Base-by-base conservation (phyloP, 768 basidiomycete species). In the Serendipita vermifera region DNA sequence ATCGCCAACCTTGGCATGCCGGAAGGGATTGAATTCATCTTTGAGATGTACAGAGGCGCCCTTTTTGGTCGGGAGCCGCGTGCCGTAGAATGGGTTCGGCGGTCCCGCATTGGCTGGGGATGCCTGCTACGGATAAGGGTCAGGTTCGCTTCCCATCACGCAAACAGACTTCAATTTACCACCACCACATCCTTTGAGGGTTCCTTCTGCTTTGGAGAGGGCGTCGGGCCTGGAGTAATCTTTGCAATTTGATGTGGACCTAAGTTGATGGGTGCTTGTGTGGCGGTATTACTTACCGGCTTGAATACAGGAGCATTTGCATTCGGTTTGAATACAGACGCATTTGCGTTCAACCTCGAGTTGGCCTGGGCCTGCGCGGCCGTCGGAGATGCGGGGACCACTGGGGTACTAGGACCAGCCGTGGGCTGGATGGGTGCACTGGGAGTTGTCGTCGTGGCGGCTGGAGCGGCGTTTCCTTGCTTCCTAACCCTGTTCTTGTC, bases 21-120 rank as follows among this genome's bases (percentile, higher is more conserved):
- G 89, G 79, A 94, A 96, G 14, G 94, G 92, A 67, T 93, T 96
- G 67, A 99, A 99, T 66, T 97, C 94, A 62, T 96, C 90, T 71
- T 94, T 89, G 68, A 94, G 79, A 65, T 89, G 85, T 33, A 93
- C 84, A 22, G 79, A 75, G 2, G 76, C 64, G 55, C 75, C 77
- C 71, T 85, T 87, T 76, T 90, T 90, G 67, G 82, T 78, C 22
- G 68, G 64, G 17, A 73, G 67, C 33, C 85, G 83, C 29, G 79
- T 74, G 29, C 91, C 87, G 64, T 96, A 98, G 83, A 97, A 98
- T 15, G 89, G 84, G 65, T 96, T 88, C 14, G 59, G 55, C 31
- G 82, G 80, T 7, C 76, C 68, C 24, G 59, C 38, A 13, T 61
- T 58, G 32, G 55, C 33, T 17, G 77, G 58, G 48, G 74, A 72